phyloP scores from a whole-genome alignment of 306 rosid species.

The Prunus mongolica region DNA sequence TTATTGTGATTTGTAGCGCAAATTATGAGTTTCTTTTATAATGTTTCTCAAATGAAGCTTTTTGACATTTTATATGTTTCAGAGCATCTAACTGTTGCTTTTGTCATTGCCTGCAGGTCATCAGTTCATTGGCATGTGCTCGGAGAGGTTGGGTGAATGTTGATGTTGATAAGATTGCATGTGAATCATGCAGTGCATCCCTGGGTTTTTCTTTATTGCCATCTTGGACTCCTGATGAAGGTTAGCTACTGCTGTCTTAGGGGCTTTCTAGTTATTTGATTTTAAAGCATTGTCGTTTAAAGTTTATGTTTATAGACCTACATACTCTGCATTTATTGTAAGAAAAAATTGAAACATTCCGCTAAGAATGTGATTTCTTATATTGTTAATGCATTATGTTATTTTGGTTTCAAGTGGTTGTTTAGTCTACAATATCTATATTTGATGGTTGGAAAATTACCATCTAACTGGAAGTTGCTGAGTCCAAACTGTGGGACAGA shows the following conservation, averaged over 20 bases:
- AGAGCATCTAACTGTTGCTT: conserved; percentile 23
- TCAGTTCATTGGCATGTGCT: conserved; percentile 81
- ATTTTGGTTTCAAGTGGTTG: background rate
- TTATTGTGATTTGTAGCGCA: background rate
- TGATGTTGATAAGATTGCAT: conserved; percentile 78
- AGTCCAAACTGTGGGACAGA: background rate
- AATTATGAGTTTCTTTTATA: background rate
- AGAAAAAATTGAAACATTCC: background rate
- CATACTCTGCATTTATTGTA: background rate
- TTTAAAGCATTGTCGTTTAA: background rate
- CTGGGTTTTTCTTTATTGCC: conserved; percentile 49
- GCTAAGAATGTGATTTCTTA: background rate
- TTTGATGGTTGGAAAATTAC: background rate
- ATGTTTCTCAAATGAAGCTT: background rate
- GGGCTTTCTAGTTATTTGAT: background rate
- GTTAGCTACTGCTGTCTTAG: conserved; percentile 42
- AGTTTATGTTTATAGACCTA: too few relatives aligned
- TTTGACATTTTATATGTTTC: background rate
- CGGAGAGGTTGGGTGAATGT: conserved; percentile 89
- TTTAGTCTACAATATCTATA: background rate
- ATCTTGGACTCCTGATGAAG: conserved; percentile 75
- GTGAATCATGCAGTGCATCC: conserved; percentile 77
- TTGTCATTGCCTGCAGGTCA: conserved; percentile 45
- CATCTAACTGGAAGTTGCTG: background rate
- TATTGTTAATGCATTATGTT: background rate